Percentiles rank a stretch among this genome's conserved stretches.
phyloP scores from a whole-genome alignment of 108 stramenopile genomes.

The Cyclotella kingstonii region DNA sequence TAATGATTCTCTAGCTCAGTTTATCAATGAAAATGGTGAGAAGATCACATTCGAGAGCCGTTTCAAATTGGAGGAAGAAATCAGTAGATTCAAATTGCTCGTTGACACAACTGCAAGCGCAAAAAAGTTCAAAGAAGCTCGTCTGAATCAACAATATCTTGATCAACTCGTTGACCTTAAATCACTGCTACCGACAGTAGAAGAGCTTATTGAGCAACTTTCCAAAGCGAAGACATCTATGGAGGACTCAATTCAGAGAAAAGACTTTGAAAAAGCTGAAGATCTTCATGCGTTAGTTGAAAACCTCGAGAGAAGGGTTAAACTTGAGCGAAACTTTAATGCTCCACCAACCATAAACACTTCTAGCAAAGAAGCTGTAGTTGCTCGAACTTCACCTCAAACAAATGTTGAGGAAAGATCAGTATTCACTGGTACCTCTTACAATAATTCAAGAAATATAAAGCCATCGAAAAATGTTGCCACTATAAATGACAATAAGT shows the following conservation, averaged over 20 bases:
- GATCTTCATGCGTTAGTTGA: slow-evolving; percentile 50
- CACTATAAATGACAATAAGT: slow-evolving; percentile 6
- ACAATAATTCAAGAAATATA: background rate
- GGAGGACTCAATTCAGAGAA: slow-evolving; percentile 59
- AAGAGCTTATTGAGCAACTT: slow-evolving; percentile 49
- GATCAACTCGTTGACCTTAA: slow-evolving; percentile 60
- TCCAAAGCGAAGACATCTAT: slow-evolving; percentile 46
- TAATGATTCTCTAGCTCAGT: slow-evolving; percentile 5
- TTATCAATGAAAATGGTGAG: slow-evolving; percentile 50
- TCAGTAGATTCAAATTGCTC: slow-evolving; percentile 32
- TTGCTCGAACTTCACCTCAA: slow-evolving; percentile 23
- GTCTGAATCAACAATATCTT: slow-evolving; percentile 50
- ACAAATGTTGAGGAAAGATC: background rate
- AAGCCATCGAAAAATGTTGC: slow-evolving; percentile 5
- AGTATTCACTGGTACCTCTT: slow-evolving; percentile 8
- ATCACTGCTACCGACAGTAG: slow-evolving; percentile 51
- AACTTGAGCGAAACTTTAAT: slow-evolving; percentile 37
- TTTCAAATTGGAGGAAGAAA: slow-evolving; percentile 54
- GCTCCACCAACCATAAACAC: background rate
- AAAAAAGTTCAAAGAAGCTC: slow-evolving; percentile 74
- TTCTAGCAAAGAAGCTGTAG: slow-evolving; percentile 3
- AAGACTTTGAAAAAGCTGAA: slow-evolving; percentile 70
- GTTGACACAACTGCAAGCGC: slow-evolving; percentile 45
- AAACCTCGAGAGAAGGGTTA: slow-evolving; percentile 48
- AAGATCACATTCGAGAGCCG: slow-evolving; percentile 53